Evolutionary conservation across 371 early-diverging fungal species (phyloP).

Genomic region (Scutellospora calospora): DNA sequence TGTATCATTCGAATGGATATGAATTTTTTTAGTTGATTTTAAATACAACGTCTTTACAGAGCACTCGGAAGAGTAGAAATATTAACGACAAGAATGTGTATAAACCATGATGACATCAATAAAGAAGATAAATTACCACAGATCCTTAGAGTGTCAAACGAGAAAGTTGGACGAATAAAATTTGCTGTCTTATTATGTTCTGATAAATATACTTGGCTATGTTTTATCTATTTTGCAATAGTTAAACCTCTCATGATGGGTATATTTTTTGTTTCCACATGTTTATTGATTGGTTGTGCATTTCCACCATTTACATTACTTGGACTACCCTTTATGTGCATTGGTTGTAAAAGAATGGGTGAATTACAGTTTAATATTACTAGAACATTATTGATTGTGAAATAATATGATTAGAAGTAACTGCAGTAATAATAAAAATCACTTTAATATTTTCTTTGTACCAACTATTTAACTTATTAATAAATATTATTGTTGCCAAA

Average conservation of each 20-base stretch:
- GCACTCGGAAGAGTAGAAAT: slow-evolving; percentile 19
- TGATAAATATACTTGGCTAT: slow-evolving; percentile 15
- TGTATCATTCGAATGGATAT: too few species aligned
- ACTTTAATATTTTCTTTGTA: too few species aligned
- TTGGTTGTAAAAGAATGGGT: not conserved
- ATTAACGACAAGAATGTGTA: not conserved
- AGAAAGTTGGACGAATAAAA: not conserved
- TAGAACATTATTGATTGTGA: too few species aligned
- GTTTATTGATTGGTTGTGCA: not conserved
- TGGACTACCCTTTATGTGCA: not conserved
- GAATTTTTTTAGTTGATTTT: too few species aligned
- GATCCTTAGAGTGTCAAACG: not conserved
- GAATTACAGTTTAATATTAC: not conserved
- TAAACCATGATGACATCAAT: not conserved
- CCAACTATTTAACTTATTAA: too few species aligned
- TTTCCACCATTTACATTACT: slow-evolving; percentile 11
- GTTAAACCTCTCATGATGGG: not conserved
- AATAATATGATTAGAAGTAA: too few species aligned
- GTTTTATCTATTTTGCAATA: slow-evolving; percentile 14
- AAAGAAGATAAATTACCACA: not conserved
- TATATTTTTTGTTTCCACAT: not conserved
- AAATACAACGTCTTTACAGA: slow-evolving; percentile 1
- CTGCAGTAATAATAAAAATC: too few species aligned
- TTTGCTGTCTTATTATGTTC: slow-evolving; percentile 9
- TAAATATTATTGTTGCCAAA: too few species aligned